Evolutionary conservation across 2,329 filamentous ascomycete species (phyloP), one percentile per base, ranked within the genome.

Genomic region (Didymosphaeria variabile): DNA sequence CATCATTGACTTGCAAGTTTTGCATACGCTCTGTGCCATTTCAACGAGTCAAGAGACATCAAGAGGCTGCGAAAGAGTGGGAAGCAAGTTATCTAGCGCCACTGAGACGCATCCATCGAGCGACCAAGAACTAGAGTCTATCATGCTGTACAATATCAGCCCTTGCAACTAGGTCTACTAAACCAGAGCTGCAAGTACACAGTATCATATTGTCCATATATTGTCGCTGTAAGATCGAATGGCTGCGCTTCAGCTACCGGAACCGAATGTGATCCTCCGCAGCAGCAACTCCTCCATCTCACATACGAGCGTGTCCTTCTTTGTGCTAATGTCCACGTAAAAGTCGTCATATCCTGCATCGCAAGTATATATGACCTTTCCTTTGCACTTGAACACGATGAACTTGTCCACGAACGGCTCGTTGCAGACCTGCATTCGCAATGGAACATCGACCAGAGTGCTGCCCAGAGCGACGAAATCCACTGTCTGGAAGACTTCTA

Each of bases 11-110:
- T 29, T 29, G 2, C 26, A 29, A 2, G 26, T 6, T 29, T 6
- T 29, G 17, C 17, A 40, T n/a, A n/a, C 38, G 2, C 17, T 40
- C 38, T 40, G 9, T 40, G 9, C 17, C 7, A 19, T n/a, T 40
- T n/a, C 2, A n/a, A 40, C 1, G n/a, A 40, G 12, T 1, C 17
- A n/a, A n/a, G 17, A 3, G n/a, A 7, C 1, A 5, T 1, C 17
- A n/a, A n/a, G 17, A 3, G n/a, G 2, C 1, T 40, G 7, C 4
- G 5, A n/a, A 40, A 17, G n/a, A n/a, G 15, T 40, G 38, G 17
- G 17, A 40, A 5, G 38, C 5, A 7, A 8, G n/a, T 2, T n/a
- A 40, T 1, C 15, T n/a, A n/a, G 2, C 9, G 17, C 38, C 5
- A 40, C 36, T 13, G 17, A 17, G 36, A 17, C 13, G 36, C 36